Evolutionary conservation across 2,329 filamentous ascomycete genomes (phyloP).

Genomic region (Cercospora sp.): DNA sequence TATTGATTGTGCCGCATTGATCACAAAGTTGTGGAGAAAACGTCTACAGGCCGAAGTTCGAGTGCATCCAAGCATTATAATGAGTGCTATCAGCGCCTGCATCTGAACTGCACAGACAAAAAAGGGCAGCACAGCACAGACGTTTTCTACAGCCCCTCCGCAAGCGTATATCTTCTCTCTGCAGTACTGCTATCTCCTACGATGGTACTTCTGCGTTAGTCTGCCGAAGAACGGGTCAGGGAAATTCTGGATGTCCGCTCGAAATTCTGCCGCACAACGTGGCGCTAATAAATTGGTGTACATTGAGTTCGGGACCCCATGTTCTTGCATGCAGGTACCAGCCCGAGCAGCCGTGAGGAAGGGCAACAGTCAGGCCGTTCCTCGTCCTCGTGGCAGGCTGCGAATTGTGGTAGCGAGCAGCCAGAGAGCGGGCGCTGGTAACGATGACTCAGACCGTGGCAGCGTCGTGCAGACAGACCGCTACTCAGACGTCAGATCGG

Average conservation of each 20-base stretch:
- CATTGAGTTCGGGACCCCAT: constrained; percentile 10
- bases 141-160: background rate
- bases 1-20: background rate
- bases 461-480: constrained; percentile 9
- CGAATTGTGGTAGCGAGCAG: constrained; percentile 4
- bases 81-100: background rate
- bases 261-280: background rate
- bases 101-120: background rate
- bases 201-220: background rate
- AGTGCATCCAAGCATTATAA: background rate
- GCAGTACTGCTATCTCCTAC: background rate
- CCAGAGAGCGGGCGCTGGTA: background rate
- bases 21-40: background rate
- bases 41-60: background rate
- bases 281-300: constrained; percentile 9
- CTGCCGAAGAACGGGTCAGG: background rate
- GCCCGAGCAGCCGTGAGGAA: background rate
- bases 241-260: background rate
- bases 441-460: constrained; percentile 1
- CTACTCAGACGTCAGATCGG: constrained; percentile 1
- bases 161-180: background rate
- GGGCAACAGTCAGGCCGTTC: constrained; percentile 1
- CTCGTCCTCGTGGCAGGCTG: background rate
- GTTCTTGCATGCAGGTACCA: constrained; percentile 8
- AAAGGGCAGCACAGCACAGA: background rate